These are phyloP conservation scores for Salvia rosmarinus DNA, from an alignment of 257 asterid species.

Conservation along the genomic window DNA sequence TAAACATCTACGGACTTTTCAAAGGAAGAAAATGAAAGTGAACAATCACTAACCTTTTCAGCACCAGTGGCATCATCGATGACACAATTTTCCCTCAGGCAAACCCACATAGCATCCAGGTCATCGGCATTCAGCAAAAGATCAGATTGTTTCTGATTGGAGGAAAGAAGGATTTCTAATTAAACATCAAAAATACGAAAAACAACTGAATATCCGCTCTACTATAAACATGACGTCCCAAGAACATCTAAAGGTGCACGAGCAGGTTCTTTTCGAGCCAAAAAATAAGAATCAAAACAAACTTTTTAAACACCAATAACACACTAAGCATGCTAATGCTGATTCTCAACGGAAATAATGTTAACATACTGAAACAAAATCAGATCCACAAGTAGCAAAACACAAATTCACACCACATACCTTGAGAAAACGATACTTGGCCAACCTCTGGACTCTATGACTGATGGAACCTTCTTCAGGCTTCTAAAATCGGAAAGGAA, in stretches of 20 bases:
- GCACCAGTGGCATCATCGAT: constrained; percentile 99
- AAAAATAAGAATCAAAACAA: not conserved
- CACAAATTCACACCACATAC: constrained; percentile 46
- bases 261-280: constrained; percentile 8
- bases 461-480: constrained; percentile 99
- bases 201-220: constrained; percentile 7
- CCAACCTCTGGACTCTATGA: constrained; percentile 96
- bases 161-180: constrained; percentile 19
- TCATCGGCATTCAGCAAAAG: constrained; percentile 97
- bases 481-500: constrained; percentile 56
- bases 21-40: constrained; percentile 9
- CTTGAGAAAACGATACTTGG: constrained; percentile 93
- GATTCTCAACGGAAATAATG: constrained; percentile 7
- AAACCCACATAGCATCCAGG: constrained; percentile 99
- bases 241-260: constrained; percentile 2
- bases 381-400: constrained; percentile 32
- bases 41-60: constrained; percentile 69
- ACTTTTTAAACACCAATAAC: not conserved
- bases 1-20: constrained; percentile 6
- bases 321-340: not conserved
- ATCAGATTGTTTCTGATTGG: constrained; percentile 93
- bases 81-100: constrained; percentile 96
- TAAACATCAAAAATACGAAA: not conserved
- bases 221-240: constrained; percentile 7
- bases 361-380: constrained; percentile 17